phyloP scores from a whole-genome alignment of 768 basidiomycete species.

The Boletus edulis region DNA sequence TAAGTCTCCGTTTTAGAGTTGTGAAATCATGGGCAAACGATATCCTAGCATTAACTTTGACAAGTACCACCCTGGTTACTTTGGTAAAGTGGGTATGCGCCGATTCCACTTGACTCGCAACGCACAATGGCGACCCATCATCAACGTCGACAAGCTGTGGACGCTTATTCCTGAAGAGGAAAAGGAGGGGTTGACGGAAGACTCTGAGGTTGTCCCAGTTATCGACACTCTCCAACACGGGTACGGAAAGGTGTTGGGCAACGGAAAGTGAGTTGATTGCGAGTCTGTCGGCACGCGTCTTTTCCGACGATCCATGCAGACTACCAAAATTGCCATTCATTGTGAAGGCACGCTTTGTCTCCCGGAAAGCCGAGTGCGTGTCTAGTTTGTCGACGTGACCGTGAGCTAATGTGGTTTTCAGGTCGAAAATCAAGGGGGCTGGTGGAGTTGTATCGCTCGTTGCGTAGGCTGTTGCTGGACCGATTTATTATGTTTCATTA shows the following conservation, averaged over 20 bases:
- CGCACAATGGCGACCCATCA: constrained; percentile 86
- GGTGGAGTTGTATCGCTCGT: constrained; percentile 92
- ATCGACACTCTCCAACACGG: constrained; percentile 84
- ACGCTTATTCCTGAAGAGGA: constrained; percentile 82
- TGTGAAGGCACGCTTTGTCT: constrained; percentile 97
- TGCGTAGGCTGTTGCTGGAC: constrained; percentile 51
- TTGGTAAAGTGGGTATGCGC: constrained; percentile 99
- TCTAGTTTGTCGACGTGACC: constrained; percentile 13
- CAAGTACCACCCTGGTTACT: constrained; percentile 99
- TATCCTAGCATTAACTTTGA: constrained; percentile 84
- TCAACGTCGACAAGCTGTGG: constrained; percentile 99
- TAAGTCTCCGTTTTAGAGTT: constrained; percentile 38
- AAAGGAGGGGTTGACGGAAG: constrained; percentile 71
- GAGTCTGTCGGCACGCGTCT: not conserved
- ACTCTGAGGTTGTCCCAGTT: constrained; percentile 87
- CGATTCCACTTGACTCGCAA: constrained; percentile 96
- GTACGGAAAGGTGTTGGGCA: constrained; percentile 94
- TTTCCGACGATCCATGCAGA: constrained; percentile 34
- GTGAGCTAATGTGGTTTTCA: constrained; percentile 24
- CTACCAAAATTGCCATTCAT: constrained; percentile 93
- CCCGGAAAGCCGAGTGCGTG: constrained; percentile 75
- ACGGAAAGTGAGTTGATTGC: constrained; percentile 66
- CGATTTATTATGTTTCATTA: not conserved
- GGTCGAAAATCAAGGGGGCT: constrained; percentile 85
- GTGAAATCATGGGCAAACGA: not conserved